Percentiles rank a stretch among this genome's conserved stretches.
phyloP scores from a whole-genome alignment of 257 asterid genomes.

The Thymus mandschuricus region DNA sequence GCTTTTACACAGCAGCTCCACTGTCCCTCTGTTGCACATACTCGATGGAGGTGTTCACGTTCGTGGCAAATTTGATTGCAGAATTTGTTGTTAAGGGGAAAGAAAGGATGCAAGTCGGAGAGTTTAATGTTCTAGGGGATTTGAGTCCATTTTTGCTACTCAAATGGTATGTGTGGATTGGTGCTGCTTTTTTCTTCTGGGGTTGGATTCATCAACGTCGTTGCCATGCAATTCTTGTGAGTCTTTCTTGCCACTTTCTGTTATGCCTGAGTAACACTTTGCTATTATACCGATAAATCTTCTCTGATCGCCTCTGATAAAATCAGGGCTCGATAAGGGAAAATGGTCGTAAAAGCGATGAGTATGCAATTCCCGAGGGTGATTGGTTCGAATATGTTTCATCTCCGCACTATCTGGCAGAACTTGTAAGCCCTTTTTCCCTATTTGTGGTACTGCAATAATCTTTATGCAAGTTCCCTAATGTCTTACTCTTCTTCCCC shows the following conservation, averaged over 20 bases:
- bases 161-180: too few species aligned
- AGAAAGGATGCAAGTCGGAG: slow-evolving; percentile 50
- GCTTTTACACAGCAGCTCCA: slow-evolving; percentile 89
- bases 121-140: slow-evolving; percentile 34
- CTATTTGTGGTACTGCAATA: neutral
- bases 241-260: too few species aligned
- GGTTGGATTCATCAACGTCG: too few species aligned
- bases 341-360: slow-evolving; percentile 39
- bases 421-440: slow-evolving; percentile 56
- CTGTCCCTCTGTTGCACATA: slow-evolving; percentile 74
- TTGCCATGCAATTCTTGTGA: too few species aligned
- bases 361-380: slow-evolving; percentile 70
- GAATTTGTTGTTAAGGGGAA: slow-evolving; percentile 72
- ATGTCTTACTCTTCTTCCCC: neutral
- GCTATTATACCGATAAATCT: slow-evolving; percentile 12
- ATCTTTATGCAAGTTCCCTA: neutral
- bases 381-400: slow-evolving; percentile 96
- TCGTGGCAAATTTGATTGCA: slow-evolving; percentile 43
- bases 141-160: too few species aligned
- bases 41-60: slow-evolving; percentile 58
- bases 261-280: neutral
- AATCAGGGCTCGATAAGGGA: slow-evolving; percentile 76
- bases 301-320: slow-evolving; percentile 17
- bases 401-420: slow-evolving; percentile 92
- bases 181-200: too few species aligned